phyloP scores from a whole-genome alignment of 1,139 yeast genomes.

The Suhomyces taliae region DNA sequence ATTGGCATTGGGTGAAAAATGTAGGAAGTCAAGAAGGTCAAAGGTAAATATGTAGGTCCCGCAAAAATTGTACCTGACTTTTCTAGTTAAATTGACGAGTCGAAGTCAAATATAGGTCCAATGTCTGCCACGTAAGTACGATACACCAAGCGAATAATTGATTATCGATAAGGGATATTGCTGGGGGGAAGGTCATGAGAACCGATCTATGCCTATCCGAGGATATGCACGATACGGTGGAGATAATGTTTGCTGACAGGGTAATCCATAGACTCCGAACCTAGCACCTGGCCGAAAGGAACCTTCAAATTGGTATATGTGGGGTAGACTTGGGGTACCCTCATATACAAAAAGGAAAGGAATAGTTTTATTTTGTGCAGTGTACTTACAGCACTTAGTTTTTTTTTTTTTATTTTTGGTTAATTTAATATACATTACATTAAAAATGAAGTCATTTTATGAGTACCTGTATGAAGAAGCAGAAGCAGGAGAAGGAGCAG shows the following conservation, averaged over 20 bases:
- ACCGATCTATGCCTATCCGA: background rate
- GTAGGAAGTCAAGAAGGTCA: too few species aligned
- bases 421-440: too few species aligned
- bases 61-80: too few species aligned
- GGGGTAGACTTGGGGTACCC: background rate
- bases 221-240: background rate
- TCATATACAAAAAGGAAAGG: too few species aligned
- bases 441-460: too few species aligned
- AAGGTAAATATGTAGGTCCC: too few species aligned
- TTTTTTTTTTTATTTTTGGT: too few species aligned
- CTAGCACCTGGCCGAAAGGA: background rate
- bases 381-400: too few species aligned
- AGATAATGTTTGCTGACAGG: background rate
- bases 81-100: background rate
- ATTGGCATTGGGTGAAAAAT: background rate
- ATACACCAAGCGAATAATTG: too few species aligned
- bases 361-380: too few species aligned
- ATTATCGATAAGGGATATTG: background rate
- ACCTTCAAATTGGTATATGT: background rate
- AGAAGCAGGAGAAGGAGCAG: too few species aligned
- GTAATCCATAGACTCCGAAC: background rate
- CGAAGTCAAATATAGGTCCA: background rate
- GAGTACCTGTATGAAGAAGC: too few species aligned
- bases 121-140: background rate
- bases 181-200: background rate